phyloP scores from a whole-genome alignment of 2,329 filamentous ascomycete species.

The Cephalotrichum gorgonifer region DNA sequence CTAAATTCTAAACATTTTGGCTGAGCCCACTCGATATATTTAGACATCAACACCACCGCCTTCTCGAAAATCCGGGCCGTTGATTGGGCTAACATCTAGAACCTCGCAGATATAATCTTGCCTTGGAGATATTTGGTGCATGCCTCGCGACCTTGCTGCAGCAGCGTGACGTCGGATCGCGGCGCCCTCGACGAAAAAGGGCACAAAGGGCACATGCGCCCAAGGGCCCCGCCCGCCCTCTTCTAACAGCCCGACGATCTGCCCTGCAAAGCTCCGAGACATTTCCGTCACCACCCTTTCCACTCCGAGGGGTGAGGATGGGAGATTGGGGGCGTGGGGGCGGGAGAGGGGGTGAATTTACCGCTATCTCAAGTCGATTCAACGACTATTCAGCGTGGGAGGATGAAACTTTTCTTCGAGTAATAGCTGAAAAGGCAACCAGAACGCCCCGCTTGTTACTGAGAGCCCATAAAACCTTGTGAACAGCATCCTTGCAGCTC shows the following conservation, averaged over 20 bases:
- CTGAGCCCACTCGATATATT: no score
- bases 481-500: not conserved
- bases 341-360: no score
- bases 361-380: not conserved
- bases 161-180: not conserved
- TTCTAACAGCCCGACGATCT: not conserved
- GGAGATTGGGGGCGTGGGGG: no score
- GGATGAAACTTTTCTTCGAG: not conserved
- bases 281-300: not conserved
- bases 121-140: not conserved
- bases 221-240: not conserved
- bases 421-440: not conserved
- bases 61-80: not conserved
- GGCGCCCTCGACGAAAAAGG: not conserved
- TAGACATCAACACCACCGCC: not conserved
- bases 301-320: not conserved
- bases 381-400: not conserved
- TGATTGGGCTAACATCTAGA: not conserved
- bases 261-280: not conserved
- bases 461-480: no score
- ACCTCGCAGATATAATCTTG: not conserved
- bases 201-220: not conserved
- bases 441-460: no score
- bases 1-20: no score
- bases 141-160: not conserved